Base-by-base conservation (phyloP, 345 rosid species). In the Hypericum perforatum region DNA sequence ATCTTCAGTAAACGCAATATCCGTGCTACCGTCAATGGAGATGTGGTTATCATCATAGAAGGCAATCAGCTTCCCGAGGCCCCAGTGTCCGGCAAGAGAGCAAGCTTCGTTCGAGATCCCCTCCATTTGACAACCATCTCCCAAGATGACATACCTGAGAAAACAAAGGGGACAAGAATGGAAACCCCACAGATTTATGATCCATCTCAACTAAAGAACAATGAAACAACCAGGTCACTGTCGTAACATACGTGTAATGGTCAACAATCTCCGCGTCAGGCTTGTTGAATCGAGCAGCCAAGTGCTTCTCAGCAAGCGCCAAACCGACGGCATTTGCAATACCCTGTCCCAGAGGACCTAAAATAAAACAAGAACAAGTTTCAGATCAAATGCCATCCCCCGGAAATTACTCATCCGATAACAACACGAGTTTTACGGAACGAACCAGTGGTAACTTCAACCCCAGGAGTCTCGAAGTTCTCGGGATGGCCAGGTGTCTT, bases 121-220 rank as follows among this genome's bases (percentile, higher is more conserved):
- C 58, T 74, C 79, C 79, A 74, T 74, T 42, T 66, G 67, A 39
- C 75, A 74, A n/a, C 76, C 79, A 61, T 70, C 79, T 10, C 79
- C 71, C 70, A 75, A 59, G 39, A 70, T 52, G 7, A 68, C 61
- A 49, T 64, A 75, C 41, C 73, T 70, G 13, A 10, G 11, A 54
- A 12, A 2, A 52, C 52, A 11, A 37, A 13, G 12, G 15, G 36
- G 3, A 10, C 6, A 36, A 52, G 11, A 51, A 43, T 11, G 6
- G 13, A 6, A 32, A n/a, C 0, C 48, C 37, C 6, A n/a, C 42
- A 32, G 9, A 49, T 0, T 9, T 16, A 6, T 4, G 29, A 41
- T 43, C 22, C 40, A 41, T 11, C 39, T 3, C n/a, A 48, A 22
- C 9, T 22, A 13, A 13, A 22, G 32, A 22, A 22, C 32, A 22